Evolutionary conservation across 2,329 filamentous ascomycete genomes (phyloP), one percentile per base, ranked within the genome.

Genomic region (Aspergillus carbonarius): DNA sequence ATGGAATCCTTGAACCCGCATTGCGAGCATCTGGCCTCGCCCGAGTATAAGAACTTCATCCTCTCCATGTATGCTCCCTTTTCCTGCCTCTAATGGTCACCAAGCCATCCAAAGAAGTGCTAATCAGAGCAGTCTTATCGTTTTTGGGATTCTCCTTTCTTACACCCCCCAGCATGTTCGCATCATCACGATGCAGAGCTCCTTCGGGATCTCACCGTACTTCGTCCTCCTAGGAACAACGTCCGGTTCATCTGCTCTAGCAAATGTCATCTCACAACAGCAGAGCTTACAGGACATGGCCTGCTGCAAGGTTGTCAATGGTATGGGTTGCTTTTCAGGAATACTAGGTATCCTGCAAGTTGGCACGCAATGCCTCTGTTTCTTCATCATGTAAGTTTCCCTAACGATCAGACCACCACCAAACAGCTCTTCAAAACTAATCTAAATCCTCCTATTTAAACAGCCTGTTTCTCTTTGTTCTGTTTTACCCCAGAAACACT

Each of bases 111-210:
- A 46, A 17, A 40, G 20, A 49, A 65, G 59, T 57, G 23, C 60
- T 64, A 40, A 72, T 52, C 18, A 13, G 57, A 48, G 13, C 58
- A 85, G 83, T 62, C 76, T 96, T 68, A 91, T 98, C 66, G 82
- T 98, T 61, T 73, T 96, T 67, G 93, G 93, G 58, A 93, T 98
- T 68, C 82, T 97, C 61, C 79, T 96, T 59, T 98, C 93, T 34
- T 99, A 99, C 78, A 83, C 98, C 2, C 95, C 95, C 0, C 95
- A 99, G 74, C 93, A 98, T 77, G 85, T 89, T 74, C 92, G 95
- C 70, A 98, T 99, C 76, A 91, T 96, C 66, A 82, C 85, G 40
- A 86, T 92, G 56, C 86, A 88, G 61, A 95, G 91, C 13, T 96
- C 93, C 20, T 93, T 96, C 74, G 95, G 95, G 62, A 93, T 99